Percentiles rank a stretch among this genome's conserved stretches.
Conservation (phyloP, 2,329 filamentous ascomycete genomes). For the Aspergillus niger region DNA sequence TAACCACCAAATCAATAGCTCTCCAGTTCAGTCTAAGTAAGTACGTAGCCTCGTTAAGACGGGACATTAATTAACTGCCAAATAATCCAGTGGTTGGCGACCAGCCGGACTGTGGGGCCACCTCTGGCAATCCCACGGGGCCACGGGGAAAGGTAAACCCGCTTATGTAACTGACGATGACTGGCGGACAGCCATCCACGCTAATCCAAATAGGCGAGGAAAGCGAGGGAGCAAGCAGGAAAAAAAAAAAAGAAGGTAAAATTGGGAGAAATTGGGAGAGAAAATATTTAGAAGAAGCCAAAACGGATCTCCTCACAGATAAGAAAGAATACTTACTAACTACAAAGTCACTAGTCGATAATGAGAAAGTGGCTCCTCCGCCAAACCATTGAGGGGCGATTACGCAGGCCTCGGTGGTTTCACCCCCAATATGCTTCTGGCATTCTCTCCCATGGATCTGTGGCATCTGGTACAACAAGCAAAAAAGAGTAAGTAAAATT, state of each 20-base stretch:
- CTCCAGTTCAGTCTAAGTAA: not conserved
- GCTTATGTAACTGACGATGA: not conserved
- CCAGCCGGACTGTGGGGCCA: not conserved
- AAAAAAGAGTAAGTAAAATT: not conserved
- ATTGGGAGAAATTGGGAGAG: not conserved
- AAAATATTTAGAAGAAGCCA: too few species aligned
- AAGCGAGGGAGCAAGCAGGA: not conserved
- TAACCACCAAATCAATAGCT: not conserved
- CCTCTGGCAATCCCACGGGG: not conserved
- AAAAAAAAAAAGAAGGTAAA: not conserved
- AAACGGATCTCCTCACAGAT: not conserved
- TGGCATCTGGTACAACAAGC: too few species aligned
- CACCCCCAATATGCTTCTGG: not conserved
- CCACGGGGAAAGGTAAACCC: not conserved
- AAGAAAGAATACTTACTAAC: not conserved
- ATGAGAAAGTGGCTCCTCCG: not conserved
- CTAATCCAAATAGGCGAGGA: not conserved
- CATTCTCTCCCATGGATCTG: not conserved
- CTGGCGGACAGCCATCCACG: not conserved
- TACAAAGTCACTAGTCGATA: too few species aligned
- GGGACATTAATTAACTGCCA: not conserved
- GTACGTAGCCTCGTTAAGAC: not conserved
- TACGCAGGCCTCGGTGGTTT: not conserved
- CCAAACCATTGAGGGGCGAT: conserved; percentile 3
- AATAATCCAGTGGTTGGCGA: not conserved